Evolutionary conservation across 306 rosid genomes (phyloP), one percentile per base, ranked within the genome.

Genomic region (Gleditsia sinensis): DNA sequence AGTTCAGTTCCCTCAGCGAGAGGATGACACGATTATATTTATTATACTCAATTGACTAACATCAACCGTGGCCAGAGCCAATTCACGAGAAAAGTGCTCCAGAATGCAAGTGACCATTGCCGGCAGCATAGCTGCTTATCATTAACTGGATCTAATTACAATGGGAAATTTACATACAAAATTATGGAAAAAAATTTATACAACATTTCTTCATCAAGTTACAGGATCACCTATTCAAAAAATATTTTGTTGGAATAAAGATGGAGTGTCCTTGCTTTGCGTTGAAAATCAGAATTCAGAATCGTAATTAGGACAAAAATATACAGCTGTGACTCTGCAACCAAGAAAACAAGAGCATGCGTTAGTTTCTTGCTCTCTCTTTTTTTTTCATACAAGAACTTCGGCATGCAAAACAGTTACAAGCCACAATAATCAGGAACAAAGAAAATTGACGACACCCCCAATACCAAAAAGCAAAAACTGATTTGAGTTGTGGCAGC

Each of bases 281-380:
- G 45, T 14, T 60, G 83, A 80, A 82, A 76, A 79, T 86, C 74
- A 30, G 79, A 69, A 64, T 76, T 64, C 89, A 75, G 33, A 69
- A 75, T 67, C 81, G 16, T 61, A 79, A 67, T 34, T 76, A 67
- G 69, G 76, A 61, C 76, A 81, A 53, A 78, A 75, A 84, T 81
- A 56, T 86, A 83, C 81, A 70, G 46, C 72, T 37, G 69, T 17
- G 73, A 69, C 66, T 79, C 91, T 87, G 91, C 86, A 83, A 79
- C 64, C 50, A 48, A 78, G 48, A 25, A 59, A 24, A 58, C 30
- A 34, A 24, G 24, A 49, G 71, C 62, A 16, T 16, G 45, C 60
- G 37, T 83, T 73, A 82, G 80, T 54, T 17, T 36, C 67, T 20
- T 33, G 3, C 11, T 1, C 4, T 1, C 4, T 28, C 2, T 9